Evolutionary conservation across 352 stramenopile genomes (phyloP).

Genomic region (Thalassiosira sp.): DNA sequence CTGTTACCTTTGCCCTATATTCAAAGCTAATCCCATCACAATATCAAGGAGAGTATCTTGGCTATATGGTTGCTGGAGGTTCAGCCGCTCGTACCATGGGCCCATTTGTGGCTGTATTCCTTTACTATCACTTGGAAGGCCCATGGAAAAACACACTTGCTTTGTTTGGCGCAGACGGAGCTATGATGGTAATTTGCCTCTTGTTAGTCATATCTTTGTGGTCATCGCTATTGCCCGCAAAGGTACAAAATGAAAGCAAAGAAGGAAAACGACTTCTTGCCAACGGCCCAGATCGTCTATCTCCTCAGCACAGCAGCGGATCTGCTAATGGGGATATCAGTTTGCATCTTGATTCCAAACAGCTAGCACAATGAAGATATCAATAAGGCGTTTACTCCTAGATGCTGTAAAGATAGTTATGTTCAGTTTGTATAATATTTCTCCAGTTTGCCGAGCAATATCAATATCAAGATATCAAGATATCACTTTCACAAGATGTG

Average conservation of each 20-base stretch:
- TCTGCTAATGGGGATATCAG: neutral
- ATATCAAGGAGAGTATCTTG: conserved; percentile 28
- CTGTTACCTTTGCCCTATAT: conserved; percentile 32
- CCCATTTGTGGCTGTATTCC: conserved; percentile 18
- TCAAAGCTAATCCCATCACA: conserved; percentile 22
- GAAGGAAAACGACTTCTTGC: neutral
- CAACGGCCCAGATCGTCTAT: neutral
- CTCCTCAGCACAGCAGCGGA: neutral
- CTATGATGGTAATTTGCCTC: conserved; percentile 18
- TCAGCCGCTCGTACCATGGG: conserved; percentile 13
- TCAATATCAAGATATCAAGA: too few relatives aligned
- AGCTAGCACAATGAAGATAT: neutral
- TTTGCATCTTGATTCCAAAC: neutral
- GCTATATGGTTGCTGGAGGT: conserved; percentile 29
- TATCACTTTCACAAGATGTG: too few relatives aligned
- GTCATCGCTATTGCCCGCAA: conserved; percentile 5
- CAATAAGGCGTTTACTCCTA: too few relatives aligned
- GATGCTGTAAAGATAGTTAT: too few relatives aligned
- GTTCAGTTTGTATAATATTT: too few relatives aligned
- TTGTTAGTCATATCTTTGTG: conserved; percentile 3
- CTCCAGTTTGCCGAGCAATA: too few relatives aligned
- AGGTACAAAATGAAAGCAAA: neutral
- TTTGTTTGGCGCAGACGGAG: conserved; percentile 13
- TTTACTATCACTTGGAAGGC: conserved; percentile 20
- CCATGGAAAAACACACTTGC: conserved; percentile 16